Evolutionary conservation across 2,329 filamentous ascomycete genomes (phyloP).

Genomic region (Mycosphaerella sp.): DNA sequence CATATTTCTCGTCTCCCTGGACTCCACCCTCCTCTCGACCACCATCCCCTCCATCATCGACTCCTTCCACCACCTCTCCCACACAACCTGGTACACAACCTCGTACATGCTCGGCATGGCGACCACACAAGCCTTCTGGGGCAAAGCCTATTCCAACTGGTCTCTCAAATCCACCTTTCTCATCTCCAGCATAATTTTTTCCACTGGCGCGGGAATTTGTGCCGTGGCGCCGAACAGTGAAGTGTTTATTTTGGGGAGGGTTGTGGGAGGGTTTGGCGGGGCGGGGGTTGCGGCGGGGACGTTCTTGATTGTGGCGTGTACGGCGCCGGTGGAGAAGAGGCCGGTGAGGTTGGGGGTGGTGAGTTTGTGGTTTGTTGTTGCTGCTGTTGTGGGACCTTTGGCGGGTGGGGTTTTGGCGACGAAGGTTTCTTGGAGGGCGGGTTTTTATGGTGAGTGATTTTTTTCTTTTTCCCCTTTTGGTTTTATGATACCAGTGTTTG

Average conservation of each 20-base stretch:
- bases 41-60: constrained; percentile 40
- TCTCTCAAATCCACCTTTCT: constrained; percentile 36
- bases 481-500: constrained; percentile 21
- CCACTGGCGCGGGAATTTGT: constrained; percentile 45
- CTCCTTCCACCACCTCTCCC: constrained; percentile 37
- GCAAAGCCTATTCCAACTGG: constrained; percentile 1
- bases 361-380: constrained; percentile 28
- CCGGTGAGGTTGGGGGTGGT: constrained; percentile 1
- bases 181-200: constrained; percentile 36
- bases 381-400: constrained; percentile 51
- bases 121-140: constrained; percentile 1
- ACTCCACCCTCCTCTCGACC: constrained; percentile 35
- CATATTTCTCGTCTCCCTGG: constrained; percentile 8
- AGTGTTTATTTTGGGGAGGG: constrained; percentile 40
- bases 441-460: constrained; percentile 32
- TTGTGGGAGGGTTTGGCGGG: constrained; percentile 47
- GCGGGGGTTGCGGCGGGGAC: constrained; percentile 45
- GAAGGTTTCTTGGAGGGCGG: constrained; percentile 54
- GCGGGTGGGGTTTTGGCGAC: constrained; percentile 61
- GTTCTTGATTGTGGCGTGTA: constrained; percentile 4
- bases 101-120: constrained; percentile 42
- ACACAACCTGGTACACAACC: constrained; percentile 34
- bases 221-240: constrained; percentile 37
- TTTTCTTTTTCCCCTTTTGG: background rate
- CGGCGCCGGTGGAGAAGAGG: background rate